A percentile compares a stretch with the other conserved stretches of the same genome.
phyloP scores from a whole-genome alignment of 2,329 filamentous ascomycete genomes.

The Fusarium anguioides region DNA sequence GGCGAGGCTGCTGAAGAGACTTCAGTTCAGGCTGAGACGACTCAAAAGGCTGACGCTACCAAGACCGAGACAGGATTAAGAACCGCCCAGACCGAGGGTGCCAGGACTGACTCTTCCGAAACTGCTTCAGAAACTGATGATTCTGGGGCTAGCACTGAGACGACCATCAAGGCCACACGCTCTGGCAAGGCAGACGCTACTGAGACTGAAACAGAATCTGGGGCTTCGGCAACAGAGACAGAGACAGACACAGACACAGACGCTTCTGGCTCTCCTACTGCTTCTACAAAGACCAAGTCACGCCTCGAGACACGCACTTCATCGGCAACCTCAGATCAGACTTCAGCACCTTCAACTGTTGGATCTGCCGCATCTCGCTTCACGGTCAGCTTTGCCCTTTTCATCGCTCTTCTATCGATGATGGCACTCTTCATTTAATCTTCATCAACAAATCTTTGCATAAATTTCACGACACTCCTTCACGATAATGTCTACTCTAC shows the following conservation, averaged over 20 bases:
- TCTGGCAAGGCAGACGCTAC: slow-evolving; percentile 7
- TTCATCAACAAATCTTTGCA: slow-evolving; percentile 19
- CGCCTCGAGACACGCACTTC: slow-evolving; percentile 40
- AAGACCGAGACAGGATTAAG: slow-evolving; percentile 19
- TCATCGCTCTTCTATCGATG: slow-evolving; percentile 37
- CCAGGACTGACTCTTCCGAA: slow-evolving; percentile 3
- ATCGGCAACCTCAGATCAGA: slow-evolving; percentile 6
- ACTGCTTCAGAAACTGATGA: slow-evolving; percentile 3
- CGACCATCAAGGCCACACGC: slow-evolving; percentile 8
- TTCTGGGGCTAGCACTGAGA: slow-evolving; percentile 12
- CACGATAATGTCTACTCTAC: slow-evolving; percentile 36
- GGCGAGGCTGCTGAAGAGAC: slow-evolving; percentile 7
- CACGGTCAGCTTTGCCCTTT: slow-evolving; percentile 27
- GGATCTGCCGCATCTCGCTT: slow-evolving; percentile 38
- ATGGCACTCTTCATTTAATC: slow-evolving; percentile 39
- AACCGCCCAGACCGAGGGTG: slow-evolving; percentile 12
- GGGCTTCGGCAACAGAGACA: background rate
- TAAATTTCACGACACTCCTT: slow-evolving; percentile 43
- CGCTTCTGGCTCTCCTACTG: background rate
- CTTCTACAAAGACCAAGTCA: slow-evolving; percentile 17
- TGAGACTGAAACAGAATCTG: slow-evolving; percentile 1
- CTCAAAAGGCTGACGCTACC: slow-evolving; percentile 8
- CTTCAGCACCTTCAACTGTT: slow-evolving; percentile 30
- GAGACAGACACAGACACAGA: slow-evolving; percentile 10
- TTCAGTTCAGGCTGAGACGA: slow-evolving; percentile 8